Percentiles rank a stretch among this genome's conserved stretches.
phyloP scores from a whole-genome alignment of 176 grass and related monocot genomes.

The Calamus simplicifolius region DNA sequence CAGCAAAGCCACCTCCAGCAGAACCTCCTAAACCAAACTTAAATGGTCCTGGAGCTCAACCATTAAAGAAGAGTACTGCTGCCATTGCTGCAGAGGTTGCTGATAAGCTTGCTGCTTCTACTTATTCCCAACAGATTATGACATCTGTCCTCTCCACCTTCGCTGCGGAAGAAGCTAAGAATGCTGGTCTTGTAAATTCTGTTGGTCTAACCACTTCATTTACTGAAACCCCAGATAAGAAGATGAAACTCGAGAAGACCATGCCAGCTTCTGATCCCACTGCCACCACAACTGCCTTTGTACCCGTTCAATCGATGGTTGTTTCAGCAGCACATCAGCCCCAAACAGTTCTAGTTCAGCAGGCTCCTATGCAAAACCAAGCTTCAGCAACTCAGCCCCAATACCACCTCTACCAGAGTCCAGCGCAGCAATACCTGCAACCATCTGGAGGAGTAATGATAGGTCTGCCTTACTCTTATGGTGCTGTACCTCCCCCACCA shows the following conservation, averaged over 20 bases:
- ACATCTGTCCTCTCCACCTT: too few relatives aligned
- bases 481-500: constrained; percentile 22
- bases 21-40: too few relatives aligned
- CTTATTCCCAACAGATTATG: too few relatives aligned
- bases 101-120: too few relatives aligned
- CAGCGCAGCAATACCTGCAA: constrained; percentile 54
- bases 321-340: constrained; percentile 54
- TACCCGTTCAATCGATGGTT: constrained; percentile 45
- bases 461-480: constrained; percentile 55
- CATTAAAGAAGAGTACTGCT: too few relatives aligned
- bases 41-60: too few relatives aligned
- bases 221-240: constrained; percentile 28
- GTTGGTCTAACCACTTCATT: too few relatives aligned
- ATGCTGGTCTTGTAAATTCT: too few relatives aligned
- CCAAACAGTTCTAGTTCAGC: constrained; percentile 46
- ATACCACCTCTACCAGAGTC: constrained; percentile 45
- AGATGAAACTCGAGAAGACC: constrained; percentile 37
- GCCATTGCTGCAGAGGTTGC: too few relatives aligned
- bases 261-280: constrained; percentile 33
- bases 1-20: too few relatives aligned
- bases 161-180: too few relatives aligned
- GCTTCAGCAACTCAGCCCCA: constrained; percentile 36
- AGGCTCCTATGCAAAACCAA: constrained; percentile 45
- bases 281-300: constrained; percentile 33
- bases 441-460: constrained; percentile 63